A percentile compares a stretch with the other conserved stretches of the same genome.
phyloP scores from a whole-genome alignment of 257 asterid genomes.

The Cinchona pubescens region DNA sequence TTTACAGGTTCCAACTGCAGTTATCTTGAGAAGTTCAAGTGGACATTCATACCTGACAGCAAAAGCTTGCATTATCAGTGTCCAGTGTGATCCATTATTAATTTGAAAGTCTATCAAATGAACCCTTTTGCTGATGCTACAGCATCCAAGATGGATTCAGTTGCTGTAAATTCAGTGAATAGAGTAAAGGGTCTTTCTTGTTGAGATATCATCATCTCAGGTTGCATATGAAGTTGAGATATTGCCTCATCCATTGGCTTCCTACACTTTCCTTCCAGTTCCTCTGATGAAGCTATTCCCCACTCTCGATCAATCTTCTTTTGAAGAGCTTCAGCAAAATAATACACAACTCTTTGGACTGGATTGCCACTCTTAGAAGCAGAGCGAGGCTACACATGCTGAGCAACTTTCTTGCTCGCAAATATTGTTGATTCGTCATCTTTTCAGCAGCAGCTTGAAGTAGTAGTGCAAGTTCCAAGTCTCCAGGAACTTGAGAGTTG shows the following conservation, averaged over 20 bases:
- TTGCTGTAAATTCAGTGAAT: constrained; percentile 37
- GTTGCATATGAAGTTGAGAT: constrained; percentile 1
- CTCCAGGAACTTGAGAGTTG: constrained; percentile 25
- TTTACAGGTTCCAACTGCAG: constrained; percentile 36
- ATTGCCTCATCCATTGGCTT: constrained; percentile 4
- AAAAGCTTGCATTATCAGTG: constrained; percentile 58
- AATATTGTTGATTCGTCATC: constrained; percentile 30
- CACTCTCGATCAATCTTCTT: constrained; percentile 28
- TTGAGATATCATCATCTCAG: constrained; percentile 30
- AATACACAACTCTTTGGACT: constrained; percentile 28
- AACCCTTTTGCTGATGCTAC: constrained; percentile 27
- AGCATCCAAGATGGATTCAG: constrained; percentile 44
- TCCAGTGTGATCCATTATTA: constrained; percentile 43
- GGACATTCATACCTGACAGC: constrained; percentile 26
- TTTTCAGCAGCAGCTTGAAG: constrained; percentile 57
- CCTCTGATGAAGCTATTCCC: constrained; percentile 12
- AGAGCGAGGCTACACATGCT: constrained; percentile 15
- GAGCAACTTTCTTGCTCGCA: constrained; percentile 30
- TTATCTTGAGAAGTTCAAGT: constrained; percentile 45
- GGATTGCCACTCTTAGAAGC: constrained; percentile 36
- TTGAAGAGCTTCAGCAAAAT: constrained; percentile 30
- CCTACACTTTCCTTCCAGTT: not conserved
- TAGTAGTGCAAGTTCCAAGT: constrained; percentile 34
- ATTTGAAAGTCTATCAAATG: constrained; percentile 48
- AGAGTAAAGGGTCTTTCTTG: constrained; percentile 41